Conservation (phyloP, 108 stramenopile species). For the Epipyxis sp. region DNA sequence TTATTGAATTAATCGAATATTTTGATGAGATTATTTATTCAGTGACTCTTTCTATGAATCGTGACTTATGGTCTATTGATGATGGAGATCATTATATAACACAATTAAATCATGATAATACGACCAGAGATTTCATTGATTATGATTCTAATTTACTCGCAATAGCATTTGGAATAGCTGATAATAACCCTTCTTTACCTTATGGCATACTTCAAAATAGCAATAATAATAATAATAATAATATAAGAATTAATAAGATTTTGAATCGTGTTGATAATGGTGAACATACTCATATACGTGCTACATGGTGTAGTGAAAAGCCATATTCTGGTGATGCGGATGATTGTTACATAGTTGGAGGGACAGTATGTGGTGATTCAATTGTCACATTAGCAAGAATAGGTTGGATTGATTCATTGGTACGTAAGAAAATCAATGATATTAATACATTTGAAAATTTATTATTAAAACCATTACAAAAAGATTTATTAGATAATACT, state of each 20-base stretch:
- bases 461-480: constrained; percentile 37
- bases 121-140: constrained; percentile 41
- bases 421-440: constrained; percentile 29
- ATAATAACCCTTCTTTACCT: too few species aligned
- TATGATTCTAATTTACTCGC: constrained; percentile 44
- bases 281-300: constrained; percentile 25
- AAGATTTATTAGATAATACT: constrained; percentile 28
- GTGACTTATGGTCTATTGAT: constrained; percentile 30
- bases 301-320: constrained; percentile 45
- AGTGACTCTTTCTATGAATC: constrained; percentile 14
- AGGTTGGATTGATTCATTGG: constrained; percentile 43
- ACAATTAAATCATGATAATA: constrained; percentile 36
- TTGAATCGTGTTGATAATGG: constrained; percentile 39
- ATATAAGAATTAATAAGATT: too few species aligned
- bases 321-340: constrained; percentile 38
- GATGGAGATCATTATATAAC: constrained; percentile 48
- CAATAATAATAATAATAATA: too few species aligned
- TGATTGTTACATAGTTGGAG: constrained; percentile 37
- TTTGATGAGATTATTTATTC: constrained; percentile 21
- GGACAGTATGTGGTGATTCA: constrained; percentile 39
- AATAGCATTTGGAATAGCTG: constrained; percentile 31
- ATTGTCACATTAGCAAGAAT: constrained; percentile 44
- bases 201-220: too few species aligned
- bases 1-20: not conserved
- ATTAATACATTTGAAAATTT: constrained; percentile 22